phyloP scores from a whole-genome alignment of 345 rosid species.

The Citrus cavaleriei region DNA sequence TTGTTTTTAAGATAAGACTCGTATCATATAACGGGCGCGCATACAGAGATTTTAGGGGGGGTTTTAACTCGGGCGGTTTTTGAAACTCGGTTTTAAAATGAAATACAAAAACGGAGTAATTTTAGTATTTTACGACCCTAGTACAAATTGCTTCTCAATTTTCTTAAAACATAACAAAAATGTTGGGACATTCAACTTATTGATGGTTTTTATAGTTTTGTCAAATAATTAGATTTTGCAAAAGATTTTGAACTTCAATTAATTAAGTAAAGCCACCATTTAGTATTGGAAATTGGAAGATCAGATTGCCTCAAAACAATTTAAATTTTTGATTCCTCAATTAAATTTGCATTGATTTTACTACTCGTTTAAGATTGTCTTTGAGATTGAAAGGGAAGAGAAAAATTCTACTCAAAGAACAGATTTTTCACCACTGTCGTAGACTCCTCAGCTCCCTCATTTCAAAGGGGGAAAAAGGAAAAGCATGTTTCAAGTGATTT shows the following conservation, averaged over 20 bases:
- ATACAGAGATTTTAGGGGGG: background rate
- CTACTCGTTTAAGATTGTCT: background rate
- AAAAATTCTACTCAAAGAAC: background rate
- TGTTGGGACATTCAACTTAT: too few relatives aligned
- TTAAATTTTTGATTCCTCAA: background rate
- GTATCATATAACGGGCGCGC: conserved; percentile 17
- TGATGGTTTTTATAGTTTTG: too few relatives aligned
- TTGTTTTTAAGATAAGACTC: conserved; percentile 6
- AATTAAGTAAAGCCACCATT: background rate
- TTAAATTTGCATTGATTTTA: background rate
- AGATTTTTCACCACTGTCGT: background rate
- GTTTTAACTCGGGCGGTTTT: background rate
- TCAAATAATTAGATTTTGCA: background rate
- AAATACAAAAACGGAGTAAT: background rate
- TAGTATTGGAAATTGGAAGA: background rate
- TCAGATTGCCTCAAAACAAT: background rate
- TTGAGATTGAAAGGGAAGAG: background rate
- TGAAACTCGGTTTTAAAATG: background rate
- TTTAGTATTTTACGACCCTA: background rate
- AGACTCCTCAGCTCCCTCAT: background rate
- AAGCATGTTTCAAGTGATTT: background rate
- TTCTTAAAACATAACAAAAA: background rate
- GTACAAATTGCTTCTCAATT: background rate
- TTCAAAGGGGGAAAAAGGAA: background rate
- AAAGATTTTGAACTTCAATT: background rate